phyloP scores from a whole-genome alignment of 768 basidiomycete species.

The Rubroboletus pulcherrimus region DNA sequence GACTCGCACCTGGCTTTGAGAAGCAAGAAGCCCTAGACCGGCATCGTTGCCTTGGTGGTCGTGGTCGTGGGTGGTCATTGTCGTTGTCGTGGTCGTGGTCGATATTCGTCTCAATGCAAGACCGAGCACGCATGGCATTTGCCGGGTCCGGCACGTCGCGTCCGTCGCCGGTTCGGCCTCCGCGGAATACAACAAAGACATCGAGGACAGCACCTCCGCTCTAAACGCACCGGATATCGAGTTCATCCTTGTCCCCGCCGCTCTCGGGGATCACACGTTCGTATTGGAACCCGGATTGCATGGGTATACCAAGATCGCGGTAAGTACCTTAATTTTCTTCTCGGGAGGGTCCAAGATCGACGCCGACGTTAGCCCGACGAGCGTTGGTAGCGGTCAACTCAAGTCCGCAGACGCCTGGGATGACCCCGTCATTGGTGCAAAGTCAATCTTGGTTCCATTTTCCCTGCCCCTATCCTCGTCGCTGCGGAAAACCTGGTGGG shows the following conservation, averaged over 20 bases:
- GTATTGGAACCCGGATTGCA: background rate
- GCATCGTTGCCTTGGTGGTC: conserved; percentile 25
- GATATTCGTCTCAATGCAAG: conserved; percentile 36
- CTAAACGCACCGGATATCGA: conserved; percentile 31
- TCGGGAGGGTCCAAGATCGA: background rate
- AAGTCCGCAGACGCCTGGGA: conserved; percentile 41
- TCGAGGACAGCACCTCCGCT: conserved; percentile 31
- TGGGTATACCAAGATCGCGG: conserved; percentile 24
- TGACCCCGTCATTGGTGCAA: conserved; percentile 41
- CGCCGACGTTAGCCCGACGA: conserved; percentile 37
- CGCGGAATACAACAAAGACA: conserved; percentile 23
- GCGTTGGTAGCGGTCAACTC: conserved; percentile 39
- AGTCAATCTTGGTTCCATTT: conserved; percentile 23
- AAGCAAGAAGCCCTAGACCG: conserved; percentile 27
- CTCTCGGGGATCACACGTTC: background rate
- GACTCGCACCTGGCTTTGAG: conserved; percentile 32
- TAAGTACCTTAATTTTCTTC: conserved; percentile 1
- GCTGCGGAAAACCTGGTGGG: conserved; percentile 37
- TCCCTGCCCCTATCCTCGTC: conserved; percentile 27
- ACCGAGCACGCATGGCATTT: conserved; percentile 4
- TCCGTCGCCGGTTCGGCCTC: background rate
- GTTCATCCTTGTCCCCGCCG: conserved; percentile 16
- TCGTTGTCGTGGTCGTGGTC: conserved; percentile 53
- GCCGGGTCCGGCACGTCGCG: background rate
- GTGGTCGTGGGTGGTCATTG: conserved; percentile 36